A percentile compares a stretch with the other conserved stretches of the same genome.
These are phyloP conservation scores for Volutella citrinella DNA, from an alignment of 2,329 filamentous ascomycete species.

Conservation along the genomic window DNA sequence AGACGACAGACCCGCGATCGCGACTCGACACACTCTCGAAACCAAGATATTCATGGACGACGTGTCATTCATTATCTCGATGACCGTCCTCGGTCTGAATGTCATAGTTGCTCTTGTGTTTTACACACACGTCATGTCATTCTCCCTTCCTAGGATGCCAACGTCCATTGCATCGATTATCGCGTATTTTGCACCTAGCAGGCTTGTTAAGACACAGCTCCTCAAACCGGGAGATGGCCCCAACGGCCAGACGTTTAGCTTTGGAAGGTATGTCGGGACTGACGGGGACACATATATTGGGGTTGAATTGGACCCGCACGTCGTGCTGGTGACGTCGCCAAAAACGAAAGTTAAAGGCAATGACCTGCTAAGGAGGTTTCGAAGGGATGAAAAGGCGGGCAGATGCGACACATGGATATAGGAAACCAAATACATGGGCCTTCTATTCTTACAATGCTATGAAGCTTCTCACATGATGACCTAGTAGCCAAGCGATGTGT, in stretches of 20 bases:
- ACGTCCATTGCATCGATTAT: constrained; percentile 47
- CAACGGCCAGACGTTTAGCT: constrained; percentile 37
- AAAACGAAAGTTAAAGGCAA: too few species aligned
- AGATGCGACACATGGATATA: too few species aligned
- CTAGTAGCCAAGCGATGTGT: too few species aligned
- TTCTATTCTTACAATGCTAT: too few species aligned
- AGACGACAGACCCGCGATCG: constrained; percentile 1
- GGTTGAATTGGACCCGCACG: constrained; percentile 47
- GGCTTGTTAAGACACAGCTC: constrained; percentile 17
- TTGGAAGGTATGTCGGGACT: constrained; percentile 45
- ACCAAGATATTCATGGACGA: constrained; percentile 47
- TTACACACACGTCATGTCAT: constrained; percentile 39
- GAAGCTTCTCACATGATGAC: too few species aligned
- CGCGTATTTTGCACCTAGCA: constrained; percentile 46
- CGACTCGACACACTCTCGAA: constrained; percentile 21
- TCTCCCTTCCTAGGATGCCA: constrained; percentile 49
- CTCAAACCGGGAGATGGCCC: neutral
- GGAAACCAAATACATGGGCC: too few species aligned
- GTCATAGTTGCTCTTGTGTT: constrained; percentile 38
- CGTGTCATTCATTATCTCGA: constrained; percentile 42
- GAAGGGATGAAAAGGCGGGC: too few species aligned
- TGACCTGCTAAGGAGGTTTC: too few species aligned
- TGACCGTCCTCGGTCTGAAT: constrained; percentile 42
- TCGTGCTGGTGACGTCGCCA: constrained; percentile 31
- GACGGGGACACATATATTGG: constrained; percentile 49